Base-by-base conservation (phyloP, 208 protist genomes). In the Trypanosoma melophagium region DNA sequence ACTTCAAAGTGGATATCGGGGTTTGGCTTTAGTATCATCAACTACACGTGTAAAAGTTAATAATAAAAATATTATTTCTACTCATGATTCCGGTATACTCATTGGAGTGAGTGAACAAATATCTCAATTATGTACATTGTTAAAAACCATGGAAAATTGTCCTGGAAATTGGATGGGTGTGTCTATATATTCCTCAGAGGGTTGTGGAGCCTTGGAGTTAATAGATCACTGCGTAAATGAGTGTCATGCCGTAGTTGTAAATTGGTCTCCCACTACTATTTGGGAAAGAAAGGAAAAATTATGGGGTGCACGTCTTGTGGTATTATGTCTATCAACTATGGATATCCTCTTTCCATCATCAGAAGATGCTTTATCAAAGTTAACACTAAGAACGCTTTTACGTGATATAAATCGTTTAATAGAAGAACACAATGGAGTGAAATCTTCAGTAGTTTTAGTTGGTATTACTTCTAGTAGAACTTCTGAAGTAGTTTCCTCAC, bases 21-120 rank as follows among this genome's bases (percentile, higher is more conserved):
- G 86, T 16, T 58, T 90, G 14, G 79, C 81, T 1, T 74, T 89
- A 25, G 77, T 92, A 17, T 60, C 79, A 19, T 53, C 54, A 9
- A 66, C 68, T 31, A 84, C 81, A 60, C 79, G 76, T 24, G 58
- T 91, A 14, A 81, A 79, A 22, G 68, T 95, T 24, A 95, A 94
- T 60, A 61, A 80, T 16, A 64, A 54, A 17, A 7, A 44, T 47
- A 56, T 12, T 25, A 25, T 31, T 19, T 16, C 17, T 44, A 22
- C 9, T 58, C 8, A 44, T 3, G 24, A 7, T 1, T 4, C 53
- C n/a, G 44, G 5, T 7, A 28, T 28, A 2, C 81, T 79, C 9
- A 58, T 87, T 42, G 84, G 80, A 7, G 68, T 91, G 10, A 77
- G 84, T 0, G 64, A 59, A 25, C 72, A 77, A 47, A 38, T 62